A percentile compares a stretch with the other conserved stretches of the same genome.
These are phyloP conservation scores for Lentinula guzmanii DNA, from an alignment of 768 basidiomycete genomes.

Conservation along the genomic window DNA sequence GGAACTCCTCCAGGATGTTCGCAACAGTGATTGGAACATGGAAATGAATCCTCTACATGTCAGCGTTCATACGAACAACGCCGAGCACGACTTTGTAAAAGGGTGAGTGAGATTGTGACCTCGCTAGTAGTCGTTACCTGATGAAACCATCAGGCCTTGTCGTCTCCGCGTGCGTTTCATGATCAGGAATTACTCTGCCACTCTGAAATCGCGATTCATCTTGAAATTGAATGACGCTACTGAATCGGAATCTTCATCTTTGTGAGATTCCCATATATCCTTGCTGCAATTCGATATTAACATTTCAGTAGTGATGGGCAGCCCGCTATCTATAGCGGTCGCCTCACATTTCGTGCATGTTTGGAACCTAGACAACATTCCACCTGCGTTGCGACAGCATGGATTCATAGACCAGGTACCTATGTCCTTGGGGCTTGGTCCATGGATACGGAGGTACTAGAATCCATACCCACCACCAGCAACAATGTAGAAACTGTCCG, in stretches of 20 bases:
- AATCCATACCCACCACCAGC: constrained; percentile 13
- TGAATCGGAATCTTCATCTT: neutral
- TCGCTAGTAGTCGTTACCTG: neutral
- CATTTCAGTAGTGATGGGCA: constrained; percentile 29
- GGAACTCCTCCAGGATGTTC: constrained; percentile 62
- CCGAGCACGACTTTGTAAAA: constrained; percentile 58
- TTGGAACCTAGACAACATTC: constrained; percentile 44
- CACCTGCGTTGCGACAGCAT: constrained; percentile 45
- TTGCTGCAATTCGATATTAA: neutral
- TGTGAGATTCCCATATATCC: neutral
- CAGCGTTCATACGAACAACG: constrained; percentile 31
- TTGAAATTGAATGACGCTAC: neutral
- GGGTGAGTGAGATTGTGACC: constrained; percentile 46
- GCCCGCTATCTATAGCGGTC: constrained; percentile 56
- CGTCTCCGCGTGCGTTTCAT: constrained; percentile 46
- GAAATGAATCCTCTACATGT: constrained; percentile 74
- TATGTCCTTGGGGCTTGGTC: constrained; percentile 66
- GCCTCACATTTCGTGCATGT: constrained; percentile 57
- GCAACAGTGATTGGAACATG: constrained; percentile 66
- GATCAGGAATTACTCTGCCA: constrained; percentile 69
- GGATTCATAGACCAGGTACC: constrained; percentile 56
- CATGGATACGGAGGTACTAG: constrained; percentile 59
- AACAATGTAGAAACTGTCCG: constrained; percentile 10
- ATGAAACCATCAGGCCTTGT: constrained; percentile 40
- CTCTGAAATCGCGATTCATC: constrained; percentile 51